Evolutionary conservation across 2,329 filamentous ascomycete species (phyloP), one percentile per base, ranked within the genome.

Genomic region (Xylaria hypoxylon): DNA sequence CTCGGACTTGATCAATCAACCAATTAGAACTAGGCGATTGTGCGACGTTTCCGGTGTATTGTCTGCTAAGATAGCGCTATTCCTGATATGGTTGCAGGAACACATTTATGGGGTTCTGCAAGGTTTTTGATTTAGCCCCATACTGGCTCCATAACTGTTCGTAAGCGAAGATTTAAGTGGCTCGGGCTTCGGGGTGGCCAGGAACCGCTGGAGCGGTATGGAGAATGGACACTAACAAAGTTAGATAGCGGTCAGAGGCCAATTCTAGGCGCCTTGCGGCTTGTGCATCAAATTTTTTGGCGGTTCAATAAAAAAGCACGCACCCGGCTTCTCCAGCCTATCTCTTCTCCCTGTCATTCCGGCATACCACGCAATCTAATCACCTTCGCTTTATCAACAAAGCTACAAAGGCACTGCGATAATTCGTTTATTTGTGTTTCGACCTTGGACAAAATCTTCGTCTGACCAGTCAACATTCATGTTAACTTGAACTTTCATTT

Each of bases 21-120:
- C 71, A 74, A 74, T 74, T 22, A 69, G n/a, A 47, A 1, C 8
- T 10, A 24, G 51, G 47, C 42, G 31, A 66, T 26, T 59, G 51
- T 56, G 60, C 31, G 13, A 58, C 44, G 65, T 44, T 70, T 68
- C 72, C 72, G 72, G 62, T 24, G 42, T 28, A 71, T 74, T 72
- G 56, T 74, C 72, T 74, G 61, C 65, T 38, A 45, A 59, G 42
- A 31, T 8, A 5, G n/a, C 8, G 24, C 70, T 69, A 71, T 42
- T 33, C 69, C 66, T 19, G 26, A 71, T 72, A 26, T 15, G 44
- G 65, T 17, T 35, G 62, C 50, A 56, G 51, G 52, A 66, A 64
- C n/a, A 31, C 13, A 22, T 22, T 58, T 42, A 38, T 48, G 52
- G 52, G 40, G 24, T 58, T 48, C 8, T 6, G 33, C 24, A 50